These are phyloP conservation scores for Harringtonia aguacate DNA, from an alignment of 2,329 filamentous ascomycete genomes.

Conservation along the genomic window DNA sequence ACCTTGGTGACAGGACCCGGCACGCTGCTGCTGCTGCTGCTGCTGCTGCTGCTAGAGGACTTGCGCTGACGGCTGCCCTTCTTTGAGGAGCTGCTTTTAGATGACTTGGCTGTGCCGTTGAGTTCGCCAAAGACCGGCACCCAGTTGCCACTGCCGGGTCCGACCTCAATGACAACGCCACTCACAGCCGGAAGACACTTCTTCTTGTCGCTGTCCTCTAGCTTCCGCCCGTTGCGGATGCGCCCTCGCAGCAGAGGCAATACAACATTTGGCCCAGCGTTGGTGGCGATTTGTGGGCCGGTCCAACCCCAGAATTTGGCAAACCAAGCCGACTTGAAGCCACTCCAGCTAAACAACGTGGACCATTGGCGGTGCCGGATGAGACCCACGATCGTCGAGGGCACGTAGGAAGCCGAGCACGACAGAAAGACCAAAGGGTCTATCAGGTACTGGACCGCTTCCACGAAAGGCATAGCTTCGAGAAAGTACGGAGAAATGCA, in stretches of 20 bases:
- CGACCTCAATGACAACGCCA: constrained; percentile 50
- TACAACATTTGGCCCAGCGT: constrained; percentile 27
- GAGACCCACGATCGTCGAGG: constrained; percentile 35
- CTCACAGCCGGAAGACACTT: constrained; percentile 24
- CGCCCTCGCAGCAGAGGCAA: constrained; percentile 44
- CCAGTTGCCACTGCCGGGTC: constrained; percentile 52
- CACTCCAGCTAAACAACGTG: constrained; percentile 28
- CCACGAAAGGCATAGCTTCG: constrained; percentile 5
- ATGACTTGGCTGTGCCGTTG: background rate
- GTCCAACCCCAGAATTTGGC: constrained; percentile 46
- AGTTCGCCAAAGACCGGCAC: constrained; percentile 34
- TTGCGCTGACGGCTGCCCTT: background rate
- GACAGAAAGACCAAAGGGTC: constrained; percentile 43
- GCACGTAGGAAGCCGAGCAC: constrained; percentile 36
- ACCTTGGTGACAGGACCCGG: constrained; percentile 41
- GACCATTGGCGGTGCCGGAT: constrained; percentile 21
- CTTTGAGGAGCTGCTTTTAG: background rate
- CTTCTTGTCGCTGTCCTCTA: constrained; percentile 14
- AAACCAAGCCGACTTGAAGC: constrained; percentile 45
- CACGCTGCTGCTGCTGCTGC: constrained; percentile 4
- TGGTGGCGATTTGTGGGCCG: constrained; percentile 38
- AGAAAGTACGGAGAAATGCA: too few relatives aligned
- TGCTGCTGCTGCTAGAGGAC: constrained; percentile 1
- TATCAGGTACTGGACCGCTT: constrained; percentile 23
- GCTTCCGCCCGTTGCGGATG: constrained; percentile 24